phyloP scores from a whole-genome alignment of 257 asterid genomes.

The Solanum ossicruentum region DNA sequence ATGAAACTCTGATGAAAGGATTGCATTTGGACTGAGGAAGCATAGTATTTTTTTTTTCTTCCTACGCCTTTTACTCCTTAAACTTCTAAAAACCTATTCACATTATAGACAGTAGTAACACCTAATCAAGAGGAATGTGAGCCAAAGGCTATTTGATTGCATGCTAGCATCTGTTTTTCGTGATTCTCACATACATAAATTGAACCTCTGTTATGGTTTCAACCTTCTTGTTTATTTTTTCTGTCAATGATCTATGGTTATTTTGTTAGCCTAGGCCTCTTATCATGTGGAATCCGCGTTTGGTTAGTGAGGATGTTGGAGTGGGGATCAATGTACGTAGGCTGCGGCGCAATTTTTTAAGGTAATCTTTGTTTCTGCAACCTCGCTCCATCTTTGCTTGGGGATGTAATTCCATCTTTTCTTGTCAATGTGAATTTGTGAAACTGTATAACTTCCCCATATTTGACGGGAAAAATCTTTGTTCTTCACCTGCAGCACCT shows the following conservation, averaged over 20 bases:
- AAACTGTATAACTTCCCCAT: background rate
- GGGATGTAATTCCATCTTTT: background rate
- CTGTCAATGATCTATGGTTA: constrained; percentile 15
- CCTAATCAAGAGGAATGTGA: background rate
- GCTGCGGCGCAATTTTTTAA: constrained; percentile 56
- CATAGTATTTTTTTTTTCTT: background rate
- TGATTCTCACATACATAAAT: background rate
- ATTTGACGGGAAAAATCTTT: background rate
- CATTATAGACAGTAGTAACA: background rate
- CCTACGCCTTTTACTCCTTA: background rate
- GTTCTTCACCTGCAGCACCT: constrained; percentile 39
- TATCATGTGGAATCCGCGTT: constrained; percentile 99
- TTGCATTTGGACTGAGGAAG: background rate
- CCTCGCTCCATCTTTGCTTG: background rate
- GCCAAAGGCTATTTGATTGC: background rate
- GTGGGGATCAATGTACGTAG: constrained; percentile 85
- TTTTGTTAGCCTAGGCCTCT: constrained; percentile 94
- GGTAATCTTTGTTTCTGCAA: constrained; percentile 26
- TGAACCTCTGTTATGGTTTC: background rate
- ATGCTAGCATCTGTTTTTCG: background rate
- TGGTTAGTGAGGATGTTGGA: constrained; percentile 92
- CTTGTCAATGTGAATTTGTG: background rate
- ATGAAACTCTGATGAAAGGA: background rate
- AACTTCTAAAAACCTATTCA: background rate
- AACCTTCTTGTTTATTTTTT: background rate